phyloP scores from a whole-genome alignment of 1,284 basidiomycete species.

The Cerrena zonata region DNA sequence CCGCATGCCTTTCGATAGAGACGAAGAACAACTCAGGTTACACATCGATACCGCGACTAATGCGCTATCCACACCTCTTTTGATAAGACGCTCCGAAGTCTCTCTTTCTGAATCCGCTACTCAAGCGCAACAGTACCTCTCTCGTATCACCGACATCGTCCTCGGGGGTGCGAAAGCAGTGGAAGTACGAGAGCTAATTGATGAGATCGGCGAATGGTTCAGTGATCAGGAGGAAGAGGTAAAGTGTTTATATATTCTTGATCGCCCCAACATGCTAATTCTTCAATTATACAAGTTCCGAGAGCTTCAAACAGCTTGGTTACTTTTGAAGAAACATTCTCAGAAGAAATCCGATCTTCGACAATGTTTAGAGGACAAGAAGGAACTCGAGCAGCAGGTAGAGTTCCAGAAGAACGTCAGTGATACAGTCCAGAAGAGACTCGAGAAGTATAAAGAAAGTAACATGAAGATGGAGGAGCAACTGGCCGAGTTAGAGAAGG shows the following conservation, averaged over 20 bases:
- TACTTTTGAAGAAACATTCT: slow-evolving; percentile 16
- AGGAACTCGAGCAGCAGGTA: background rate
- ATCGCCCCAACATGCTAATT: background rate
- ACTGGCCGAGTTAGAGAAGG: slow-evolving; percentile 18
- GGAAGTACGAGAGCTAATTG: slow-evolving; percentile 32
- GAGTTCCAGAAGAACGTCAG: background rate
- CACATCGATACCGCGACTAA: slow-evolving; percentile 22
- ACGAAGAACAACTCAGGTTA: slow-evolving; percentile 14
- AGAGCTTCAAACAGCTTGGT: slow-evolving; percentile 20
- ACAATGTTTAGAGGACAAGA: background rate
- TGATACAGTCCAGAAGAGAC: no score
- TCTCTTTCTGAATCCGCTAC: slow-evolving; percentile 18
- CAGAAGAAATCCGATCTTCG: background rate
- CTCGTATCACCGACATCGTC: slow-evolving; percentile 33
- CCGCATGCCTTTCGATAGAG: slow-evolving; percentile 18
- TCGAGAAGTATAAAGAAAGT: background rate
- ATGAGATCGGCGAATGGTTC: slow-evolving; percentile 34
- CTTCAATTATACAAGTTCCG: slow-evolving; percentile 12
- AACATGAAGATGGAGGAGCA: background rate
- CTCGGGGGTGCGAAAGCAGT: slow-evolving; percentile 31
- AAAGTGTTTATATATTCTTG: background rate
- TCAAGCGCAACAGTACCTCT: slow-evolving; percentile 28
- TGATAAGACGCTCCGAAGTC: slow-evolving; percentile 9
- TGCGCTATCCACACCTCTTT: slow-evolving; percentile 14
- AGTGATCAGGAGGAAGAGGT: slow-evolving; percentile 34